Evolutionary conservation across 805 yeast genomes (phyloP).

Genomic region (Maudiozyma bulderi): DNA sequence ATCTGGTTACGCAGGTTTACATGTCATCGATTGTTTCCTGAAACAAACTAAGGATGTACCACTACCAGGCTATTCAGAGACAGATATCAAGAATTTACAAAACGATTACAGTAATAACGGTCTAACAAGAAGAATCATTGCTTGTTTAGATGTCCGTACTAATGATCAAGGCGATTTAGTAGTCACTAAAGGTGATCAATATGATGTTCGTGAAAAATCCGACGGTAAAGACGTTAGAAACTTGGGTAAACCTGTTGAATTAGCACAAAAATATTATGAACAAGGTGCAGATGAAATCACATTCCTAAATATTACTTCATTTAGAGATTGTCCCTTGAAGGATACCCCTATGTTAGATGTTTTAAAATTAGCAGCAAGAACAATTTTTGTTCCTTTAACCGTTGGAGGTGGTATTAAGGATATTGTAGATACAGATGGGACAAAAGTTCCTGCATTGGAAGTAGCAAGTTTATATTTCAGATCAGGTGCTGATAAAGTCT

Average conservation of each 20-base stretch:
- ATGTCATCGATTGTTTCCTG: slow-evolving; percentile 64
- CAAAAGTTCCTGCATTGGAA: slow-evolving; percentile 68
- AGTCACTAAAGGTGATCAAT: slow-evolving; percentile 97
- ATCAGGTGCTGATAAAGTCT: slow-evolving; percentile 96
- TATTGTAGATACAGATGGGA: slow-evolving; percentile 76
- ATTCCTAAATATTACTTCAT: slow-evolving; percentile 88
- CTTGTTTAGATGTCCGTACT: slow-evolving; percentile 93
- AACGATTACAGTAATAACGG: slow-evolving; percentile 46
- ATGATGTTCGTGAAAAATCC: slow-evolving; percentile 80
- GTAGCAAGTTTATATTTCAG: slow-evolving; percentile 88
- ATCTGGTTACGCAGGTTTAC: slow-evolving; percentile 84
- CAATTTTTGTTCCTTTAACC: slow-evolving; percentile 92
- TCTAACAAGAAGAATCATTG: slow-evolving; percentile 82
- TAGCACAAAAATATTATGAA: slow-evolving; percentile 79
- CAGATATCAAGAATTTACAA: slow-evolving; percentile 11
- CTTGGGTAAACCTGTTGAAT: slow-evolving; percentile 90
- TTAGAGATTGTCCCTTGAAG: slow-evolving; percentile 82
- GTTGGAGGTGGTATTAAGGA: slow-evolving; percentile 98
- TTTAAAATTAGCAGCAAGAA: slow-evolving; percentile 67
- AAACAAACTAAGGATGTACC: slow-evolving; percentile 25
- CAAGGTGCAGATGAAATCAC: slow-evolving; percentile 98
- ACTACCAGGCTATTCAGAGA: slow-evolving; percentile 15
- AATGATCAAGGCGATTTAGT: slow-evolving; percentile 93
- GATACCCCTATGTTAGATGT: slow-evolving; percentile 97
- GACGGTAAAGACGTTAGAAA: slow-evolving; percentile 64